Base-by-base conservation (phyloP, 2,329 filamentous ascomycete genomes). In the Phaeosphaeria sp. region DNA sequence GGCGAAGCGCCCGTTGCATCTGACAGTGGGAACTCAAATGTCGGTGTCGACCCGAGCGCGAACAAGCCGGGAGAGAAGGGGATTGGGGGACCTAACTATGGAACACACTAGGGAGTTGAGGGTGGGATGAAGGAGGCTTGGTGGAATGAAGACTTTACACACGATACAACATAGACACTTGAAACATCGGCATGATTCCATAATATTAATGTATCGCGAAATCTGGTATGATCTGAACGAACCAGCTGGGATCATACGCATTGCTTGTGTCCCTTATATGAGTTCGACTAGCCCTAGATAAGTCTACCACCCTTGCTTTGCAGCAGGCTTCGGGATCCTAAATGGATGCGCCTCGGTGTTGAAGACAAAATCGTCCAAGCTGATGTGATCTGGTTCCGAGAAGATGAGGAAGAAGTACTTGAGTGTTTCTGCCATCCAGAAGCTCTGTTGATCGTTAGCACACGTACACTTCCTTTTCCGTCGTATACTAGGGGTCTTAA, bases 401-500 rank as follows among this genome's bases (percentile, higher is more conserved):
- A 82, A 82, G 7, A 79, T 68, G 17, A 82, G 69, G 59, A 81
- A 82, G 57, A 82, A 82, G 59, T 82, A 83, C 64, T 83, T 83
- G 48, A 83, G 66, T 51, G 81, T 83, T 66, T 82, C 80, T 0
- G 79, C 80, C 76, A 81, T 74, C 80, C 80, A 83, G 66, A 82
- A 82, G 55, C 76, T 80, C 75, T 77, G 58, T 40, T 40, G 3
- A 8, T 18, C 39, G 43, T 73, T 56, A 71, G 57, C 48, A 48
- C n/a, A n/a, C n/a, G n/a, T n/a, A n/a, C n/a, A n/a, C n/a, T n/a
- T n/a, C n/a, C n/a, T n/a, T n/a, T n/a, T n/a, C n/a, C n/a, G n/a
- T n/a, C 18, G 2, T 20, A 13, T 33, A 2, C 25, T 13, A 6
- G 3, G 6, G 30, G 11, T 36, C 3, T 36, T 13, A 5, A 11